Percentiles rank a stretch among this genome's conserved stretches.
phyloP scores from a whole-genome alignment of 2,329 filamentous ascomycete genomes.

The Arthrobotrys sphaeroides region DNA sequence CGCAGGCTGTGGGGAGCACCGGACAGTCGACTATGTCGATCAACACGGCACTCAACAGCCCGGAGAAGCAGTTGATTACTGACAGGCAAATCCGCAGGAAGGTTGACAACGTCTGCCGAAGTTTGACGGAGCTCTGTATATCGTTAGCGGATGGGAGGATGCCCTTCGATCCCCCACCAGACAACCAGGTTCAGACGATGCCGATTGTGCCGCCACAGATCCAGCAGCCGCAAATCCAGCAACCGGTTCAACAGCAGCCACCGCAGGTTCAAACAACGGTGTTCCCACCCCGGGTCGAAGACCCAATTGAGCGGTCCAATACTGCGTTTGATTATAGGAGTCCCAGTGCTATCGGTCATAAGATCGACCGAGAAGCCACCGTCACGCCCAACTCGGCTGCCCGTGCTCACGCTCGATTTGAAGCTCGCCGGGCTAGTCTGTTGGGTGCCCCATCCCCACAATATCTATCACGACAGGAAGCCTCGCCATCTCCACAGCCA shows the following conservation, averaged over 20 bases:
- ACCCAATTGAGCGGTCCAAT: conserved; percentile 38
- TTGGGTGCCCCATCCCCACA: conserved; percentile 36
- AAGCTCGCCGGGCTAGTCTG: conserved; percentile 44
- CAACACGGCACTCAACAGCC: conserved; percentile 62
- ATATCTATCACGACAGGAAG: conserved; percentile 43
- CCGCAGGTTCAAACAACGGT: conserved; percentile 31
- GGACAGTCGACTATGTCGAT: conserved; percentile 68
- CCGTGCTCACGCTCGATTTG: conserved; percentile 42
- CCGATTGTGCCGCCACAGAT: conserved; percentile 22
- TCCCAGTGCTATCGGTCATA: conserved; percentile 48
- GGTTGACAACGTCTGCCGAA: conserved; percentile 90
- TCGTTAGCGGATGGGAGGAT: conserved; percentile 74
- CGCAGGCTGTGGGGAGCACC: conserved; percentile 77
- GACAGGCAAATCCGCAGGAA: conserved; percentile 90
- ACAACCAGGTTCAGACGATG: conserved; percentile 29
- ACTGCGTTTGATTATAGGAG: conserved; percentile 47
- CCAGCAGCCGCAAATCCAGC: conserved; percentile 21
- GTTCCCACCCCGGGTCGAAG: conserved; percentile 30
- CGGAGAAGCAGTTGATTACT: conserved; percentile 64
- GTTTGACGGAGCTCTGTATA: conserved; percentile 89
- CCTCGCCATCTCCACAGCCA: conserved; percentile 47
- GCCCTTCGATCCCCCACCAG: conserved; percentile 54
- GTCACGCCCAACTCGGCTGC: conserved; percentile 47
- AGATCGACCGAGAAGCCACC: conserved; percentile 49
- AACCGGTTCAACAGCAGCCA: conserved; percentile 3